These are phyloP conservation scores for Oryza glaberrima DNA, from an alignment of 176 grass and related monocot genomes.

Conservation along the genomic window DNA sequence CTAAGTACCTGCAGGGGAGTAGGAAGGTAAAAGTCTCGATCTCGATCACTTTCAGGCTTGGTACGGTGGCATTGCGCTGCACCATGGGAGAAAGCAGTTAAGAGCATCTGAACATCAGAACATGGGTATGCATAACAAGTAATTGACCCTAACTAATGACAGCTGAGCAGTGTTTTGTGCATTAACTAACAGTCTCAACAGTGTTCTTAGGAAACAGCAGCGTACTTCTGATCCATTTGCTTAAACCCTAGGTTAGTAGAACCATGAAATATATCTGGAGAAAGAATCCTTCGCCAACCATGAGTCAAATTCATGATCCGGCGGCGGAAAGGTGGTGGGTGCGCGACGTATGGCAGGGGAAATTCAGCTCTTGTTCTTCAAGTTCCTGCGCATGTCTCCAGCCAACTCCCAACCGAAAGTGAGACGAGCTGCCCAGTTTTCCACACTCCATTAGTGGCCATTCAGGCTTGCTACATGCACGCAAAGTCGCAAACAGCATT, in stretches of 20 bases:
- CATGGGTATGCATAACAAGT: neutral
- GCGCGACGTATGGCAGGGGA: neutral
- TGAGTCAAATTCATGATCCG: neutral
- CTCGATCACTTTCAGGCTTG: neutral
- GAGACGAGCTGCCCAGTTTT: conserved; percentile 35
- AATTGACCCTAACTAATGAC: conserved; percentile 1
- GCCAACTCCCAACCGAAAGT: conserved; percentile 50
- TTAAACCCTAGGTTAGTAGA: neutral
- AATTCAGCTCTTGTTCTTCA: neutral
- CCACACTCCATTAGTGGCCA: conserved; percentile 38
- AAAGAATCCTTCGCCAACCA: neutral
- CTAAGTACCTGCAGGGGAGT: neutral
- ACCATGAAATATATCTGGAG: neutral
- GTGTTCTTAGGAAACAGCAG: neutral
- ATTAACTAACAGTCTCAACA: neutral
- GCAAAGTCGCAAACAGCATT: neutral
- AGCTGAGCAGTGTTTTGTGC: neutral
- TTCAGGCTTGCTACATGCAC: neutral
- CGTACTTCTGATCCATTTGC: neutral
- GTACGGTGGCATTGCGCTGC: neutral
- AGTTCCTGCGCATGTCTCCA: conserved; percentile 2
- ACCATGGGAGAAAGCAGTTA: neutral
- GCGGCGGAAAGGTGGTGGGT: conserved; percentile 14
- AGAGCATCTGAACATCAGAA: neutral
- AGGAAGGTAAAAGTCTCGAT: neutral